Percentiles rank a stretch among this genome's conserved stretches.
phyloP scores from a whole-genome alignment of 352 stramenopile genomes.

The Aphanomyces invadans region DNA sequence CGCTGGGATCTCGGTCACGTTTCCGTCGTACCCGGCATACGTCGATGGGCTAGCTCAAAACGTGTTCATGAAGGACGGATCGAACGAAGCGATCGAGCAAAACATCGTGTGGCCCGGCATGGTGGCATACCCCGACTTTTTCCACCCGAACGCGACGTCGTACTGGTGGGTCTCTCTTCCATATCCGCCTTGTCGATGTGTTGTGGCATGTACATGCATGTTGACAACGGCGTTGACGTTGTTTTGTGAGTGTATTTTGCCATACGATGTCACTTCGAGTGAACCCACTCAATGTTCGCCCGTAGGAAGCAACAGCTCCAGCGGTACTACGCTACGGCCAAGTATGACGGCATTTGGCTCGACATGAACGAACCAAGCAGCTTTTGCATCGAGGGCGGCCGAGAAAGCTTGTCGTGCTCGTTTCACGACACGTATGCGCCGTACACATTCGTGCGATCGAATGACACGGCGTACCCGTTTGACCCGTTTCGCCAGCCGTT shows the following conservation, averaged over 20 bases:
- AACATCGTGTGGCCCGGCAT: constrained; percentile 59
- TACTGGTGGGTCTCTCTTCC: constrained; percentile 42
- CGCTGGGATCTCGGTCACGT: constrained; percentile 38
- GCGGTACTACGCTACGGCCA: constrained; percentile 48
- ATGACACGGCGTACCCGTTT: constrained; percentile 66
- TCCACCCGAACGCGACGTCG: constrained; percentile 54
- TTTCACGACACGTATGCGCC: constrained; percentile 16
- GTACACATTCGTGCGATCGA: constrained; percentile 49
- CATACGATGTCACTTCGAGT: not conserved
- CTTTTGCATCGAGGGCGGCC: constrained; percentile 39
- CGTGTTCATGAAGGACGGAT: constrained; percentile 71
- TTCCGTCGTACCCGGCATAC: constrained; percentile 14
- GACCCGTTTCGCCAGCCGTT: constrained; percentile 77
- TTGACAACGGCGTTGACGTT: no score
- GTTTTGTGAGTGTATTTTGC: no score
- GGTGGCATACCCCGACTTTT: constrained; percentile 79
- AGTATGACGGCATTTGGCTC: constrained; percentile 80
- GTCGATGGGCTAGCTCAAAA: constrained; percentile 38
- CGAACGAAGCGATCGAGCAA: constrained; percentile 51
- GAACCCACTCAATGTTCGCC: not conserved
- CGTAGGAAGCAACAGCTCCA: constrained; percentile 39
- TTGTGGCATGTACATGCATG: not conserved
- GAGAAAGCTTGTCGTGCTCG: constrained; percentile 34
- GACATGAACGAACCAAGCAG: constrained; percentile 76
- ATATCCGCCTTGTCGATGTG: not conserved